Evolutionary conservation across 2,329 filamentous ascomycete species (phyloP).

Genomic region (Thielaviopsis euricoi): DNA sequence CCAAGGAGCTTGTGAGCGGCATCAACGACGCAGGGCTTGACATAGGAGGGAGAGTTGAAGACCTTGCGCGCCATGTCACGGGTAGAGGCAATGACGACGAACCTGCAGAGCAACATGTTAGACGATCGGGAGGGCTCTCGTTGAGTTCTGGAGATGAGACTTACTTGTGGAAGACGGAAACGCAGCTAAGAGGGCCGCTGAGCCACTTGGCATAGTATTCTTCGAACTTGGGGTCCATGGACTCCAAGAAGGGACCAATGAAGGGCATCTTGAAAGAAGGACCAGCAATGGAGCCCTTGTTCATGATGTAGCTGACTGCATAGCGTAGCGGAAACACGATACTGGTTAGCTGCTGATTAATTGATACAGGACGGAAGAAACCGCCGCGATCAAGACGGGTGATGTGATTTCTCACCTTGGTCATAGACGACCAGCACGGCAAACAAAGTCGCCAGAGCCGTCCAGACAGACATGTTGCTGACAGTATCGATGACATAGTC

Average conservation of each 20-base stretch:
- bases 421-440: conserved; percentile 66
- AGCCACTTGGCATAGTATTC: conserved; percentile 87
- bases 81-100: conserved; percentile 89
- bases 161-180: conserved; percentile 98
- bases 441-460: conserved; percentile 45
- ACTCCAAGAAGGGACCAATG: conserved; percentile 90
- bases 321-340: conserved; percentile 7
- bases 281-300: conserved; percentile 61
- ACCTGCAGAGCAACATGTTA: conserved; percentile 34
- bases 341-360: not conserved
- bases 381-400: no score
- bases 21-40: conserved; percentile 95
- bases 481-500: conserved; percentile 37
- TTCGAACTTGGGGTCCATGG: conserved; percentile 78
- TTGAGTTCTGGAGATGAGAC: conserved; percentile 16
- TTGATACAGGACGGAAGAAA: not conserved
- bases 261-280: conserved; percentile 65
- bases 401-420: conserved; percentile 47
- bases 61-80: conserved; percentile 94
- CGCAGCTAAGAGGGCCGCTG: conserved; percentile 83
- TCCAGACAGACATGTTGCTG: conserved; percentile 27
- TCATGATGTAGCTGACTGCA: conserved; percentile 56
- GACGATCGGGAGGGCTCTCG: not conserved
- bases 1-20: conserved; percentile 85
- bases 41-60: conserved; percentile 81